Conservation (phyloP, 352 stramenopile species). For the Phytophthora rubi region DNA sequence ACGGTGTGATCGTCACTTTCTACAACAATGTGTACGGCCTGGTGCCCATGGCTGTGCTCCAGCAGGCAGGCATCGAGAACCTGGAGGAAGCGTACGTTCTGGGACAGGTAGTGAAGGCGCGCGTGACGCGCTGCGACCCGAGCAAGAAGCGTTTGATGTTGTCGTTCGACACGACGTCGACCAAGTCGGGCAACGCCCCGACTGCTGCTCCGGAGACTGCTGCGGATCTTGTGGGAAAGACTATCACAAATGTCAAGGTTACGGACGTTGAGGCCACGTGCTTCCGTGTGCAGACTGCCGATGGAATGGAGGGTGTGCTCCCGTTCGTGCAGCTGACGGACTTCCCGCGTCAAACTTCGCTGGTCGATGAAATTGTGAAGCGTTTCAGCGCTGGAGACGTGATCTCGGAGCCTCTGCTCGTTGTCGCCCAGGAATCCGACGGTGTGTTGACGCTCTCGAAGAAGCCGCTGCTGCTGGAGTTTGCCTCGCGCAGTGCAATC, state of each 20-base stretch:
- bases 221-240: constrained; percentile 54
- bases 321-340: constrained; percentile 88
- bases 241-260: constrained; percentile 70
- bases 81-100: constrained; percentile 86
- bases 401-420: constrained; percentile 62
- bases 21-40: constrained; percentile 96
- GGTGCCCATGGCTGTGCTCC: constrained; percentile 87
- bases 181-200: constrained; percentile 18
- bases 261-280: constrained; percentile 67
- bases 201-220: constrained; percentile 28
- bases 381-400: constrained; percentile 55
- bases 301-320: constrained; percentile 76
- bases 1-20: constrained; percentile 95
- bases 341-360: constrained; percentile 76
- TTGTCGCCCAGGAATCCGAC: constrained; percentile 76
- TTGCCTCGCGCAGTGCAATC: constrained; percentile 38
- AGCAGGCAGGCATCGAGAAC: constrained; percentile 82
- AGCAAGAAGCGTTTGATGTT: constrained; percentile 88
- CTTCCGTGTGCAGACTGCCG: constrained; percentile 78
- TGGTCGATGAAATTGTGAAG: constrained; percentile 79
- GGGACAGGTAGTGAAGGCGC: constrained; percentile 87
- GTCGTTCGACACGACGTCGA: constrained; percentile 73
- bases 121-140: constrained; percentile 77
- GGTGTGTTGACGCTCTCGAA: constrained; percentile 77
- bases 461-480: constrained; percentile 82